phyloP scores from a whole-genome alignment of 2,329 filamentous ascomycete genomes.

The Colletotrichum sp. region DNA sequence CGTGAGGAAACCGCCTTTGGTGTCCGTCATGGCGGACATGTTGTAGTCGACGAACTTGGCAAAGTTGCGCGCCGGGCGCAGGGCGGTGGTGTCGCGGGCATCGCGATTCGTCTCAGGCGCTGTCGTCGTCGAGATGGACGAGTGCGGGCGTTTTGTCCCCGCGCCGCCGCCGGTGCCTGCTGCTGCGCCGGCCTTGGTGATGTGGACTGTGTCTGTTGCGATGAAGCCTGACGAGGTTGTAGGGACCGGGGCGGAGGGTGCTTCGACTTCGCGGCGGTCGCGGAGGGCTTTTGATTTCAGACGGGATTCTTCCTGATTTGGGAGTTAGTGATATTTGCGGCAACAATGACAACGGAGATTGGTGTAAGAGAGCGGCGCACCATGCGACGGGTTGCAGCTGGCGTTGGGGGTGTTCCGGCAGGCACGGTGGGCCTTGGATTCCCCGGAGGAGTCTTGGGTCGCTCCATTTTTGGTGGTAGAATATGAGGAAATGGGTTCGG shows the following conservation, averaged over 20 bases:
- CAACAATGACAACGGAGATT: background rate
- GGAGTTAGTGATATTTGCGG: constrained; percentile 18
- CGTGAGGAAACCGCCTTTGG: constrained; percentile 94
- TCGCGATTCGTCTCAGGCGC: constrained; percentile 69
- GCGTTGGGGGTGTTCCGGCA: constrained; percentile 53
- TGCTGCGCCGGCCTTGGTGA: constrained; percentile 44
- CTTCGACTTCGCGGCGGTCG: constrained; percentile 72
- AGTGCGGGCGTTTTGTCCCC: constrained; percentile 69
- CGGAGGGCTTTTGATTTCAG: constrained; percentile 88
- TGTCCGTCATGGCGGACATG: constrained; percentile 97
- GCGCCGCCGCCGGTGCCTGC: constrained; percentile 43
- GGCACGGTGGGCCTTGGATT: constrained; percentile 31
- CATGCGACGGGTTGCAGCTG: constrained; percentile 60
- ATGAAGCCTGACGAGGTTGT: constrained; percentile 74
- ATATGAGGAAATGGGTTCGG: background rate
- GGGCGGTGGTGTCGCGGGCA: constrained; percentile 60
- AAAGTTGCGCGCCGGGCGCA: constrained; percentile 85
- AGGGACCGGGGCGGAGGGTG: constrained; percentile 45
- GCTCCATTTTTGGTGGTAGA: constrained; percentile 44
- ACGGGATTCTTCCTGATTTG: constrained; percentile 78
- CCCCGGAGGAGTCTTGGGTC: constrained; percentile 50
- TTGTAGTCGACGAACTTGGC: constrained; percentile 97
- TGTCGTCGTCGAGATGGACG: constrained; percentile 58
- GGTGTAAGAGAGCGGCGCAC: constrained; percentile 41
- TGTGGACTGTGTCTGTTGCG: constrained; percentile 67